phyloP scores from a whole-genome alignment of 108 stramenopile species.

The Bacterosira constricta region DNA sequence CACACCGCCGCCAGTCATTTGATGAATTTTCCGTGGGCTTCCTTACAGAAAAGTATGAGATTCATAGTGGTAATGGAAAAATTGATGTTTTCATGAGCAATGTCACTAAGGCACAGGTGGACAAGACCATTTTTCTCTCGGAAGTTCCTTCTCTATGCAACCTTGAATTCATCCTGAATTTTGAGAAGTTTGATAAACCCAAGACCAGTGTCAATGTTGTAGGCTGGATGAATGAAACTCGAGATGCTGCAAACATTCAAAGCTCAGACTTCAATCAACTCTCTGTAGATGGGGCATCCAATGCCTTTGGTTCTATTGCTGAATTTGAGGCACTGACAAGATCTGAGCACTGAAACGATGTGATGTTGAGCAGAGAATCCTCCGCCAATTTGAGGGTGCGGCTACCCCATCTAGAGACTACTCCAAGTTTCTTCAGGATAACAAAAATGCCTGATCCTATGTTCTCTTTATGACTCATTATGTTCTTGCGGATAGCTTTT shows the following conservation, averaged over 20 bases:
- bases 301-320: slow-evolving; percentile 23
- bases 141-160: no score
- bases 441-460: no score
- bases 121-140: no score
- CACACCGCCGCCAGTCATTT: no score
- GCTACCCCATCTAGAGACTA: background rate
- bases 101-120: no score
- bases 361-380: background rate
- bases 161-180: no score
- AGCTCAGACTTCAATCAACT: slow-evolving; percentile 1
- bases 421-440: slow-evolving; percentile 6
- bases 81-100: background rate
- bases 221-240: background rate
- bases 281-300: slow-evolving; percentile 16
- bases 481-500: no score
- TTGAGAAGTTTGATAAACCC: no score
- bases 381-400: slow-evolving; percentile 6
- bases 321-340: slow-evolving; percentile 6
- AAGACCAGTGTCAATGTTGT: slow-evolving; percentile 10
- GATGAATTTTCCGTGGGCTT: no score
- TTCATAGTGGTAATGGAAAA: no score
- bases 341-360: background rate
- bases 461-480: no score
- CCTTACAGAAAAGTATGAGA: no score
- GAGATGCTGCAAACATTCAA: background rate